phyloP scores from a whole-genome alignment of 371 early-diverging fungal species.

The Mucor racemosus region DNA sequence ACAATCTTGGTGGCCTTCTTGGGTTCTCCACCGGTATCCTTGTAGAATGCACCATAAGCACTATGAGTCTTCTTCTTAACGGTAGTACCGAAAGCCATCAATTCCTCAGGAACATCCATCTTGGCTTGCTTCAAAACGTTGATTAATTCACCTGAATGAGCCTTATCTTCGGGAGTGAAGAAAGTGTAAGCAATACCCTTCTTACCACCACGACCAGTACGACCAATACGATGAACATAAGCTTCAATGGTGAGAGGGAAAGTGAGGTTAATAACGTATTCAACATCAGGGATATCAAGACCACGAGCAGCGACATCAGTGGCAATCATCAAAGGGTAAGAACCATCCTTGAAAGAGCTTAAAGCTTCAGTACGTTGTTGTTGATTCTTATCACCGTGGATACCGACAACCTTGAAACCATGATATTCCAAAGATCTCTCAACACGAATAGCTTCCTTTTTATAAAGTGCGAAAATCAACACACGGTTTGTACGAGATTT shows the following conservation, averaged over 20 bases:
- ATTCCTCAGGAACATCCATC: conserved; percentile 84
- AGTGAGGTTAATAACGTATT: conserved; percentile 97
- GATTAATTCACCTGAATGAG: conserved; percentile 85
- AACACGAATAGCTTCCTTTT: conserved; percentile 89
- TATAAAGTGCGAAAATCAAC: conserved; percentile 91
- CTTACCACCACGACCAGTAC: conserved; percentile 96
- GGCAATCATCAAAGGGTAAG: conserved; percentile 81
- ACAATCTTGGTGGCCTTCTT: conserved; percentile 91
- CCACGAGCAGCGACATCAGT: conserved; percentile 97
- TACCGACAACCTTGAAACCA: conserved; percentile 84
- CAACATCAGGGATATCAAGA: conserved; percentile 97
- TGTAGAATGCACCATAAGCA: conserved; percentile 95
- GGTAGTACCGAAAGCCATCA: conserved; percentile 92
- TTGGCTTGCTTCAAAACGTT: conserved; percentile 92
- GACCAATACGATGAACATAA: conserved; percentile 93
- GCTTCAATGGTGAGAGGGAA: conserved; percentile 97
- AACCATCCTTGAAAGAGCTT: conserved; percentile 74
- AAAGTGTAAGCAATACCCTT: conserved; percentile 93
- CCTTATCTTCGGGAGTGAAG: conserved; percentile 94
- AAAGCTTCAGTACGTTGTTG: conserved; percentile 72
- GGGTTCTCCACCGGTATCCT: conserved; percentile 80
- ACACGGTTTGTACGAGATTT: conserved; percentile 79
- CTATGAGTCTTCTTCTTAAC: conserved; percentile 97
- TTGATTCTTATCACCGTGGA: conserved; percentile 88
- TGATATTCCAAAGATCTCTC: conserved; percentile 71